phyloP scores from a whole-genome alignment of 495 filamentous ascomycete genomes.

The Hyphodiscus hymeniophilus region DNA sequence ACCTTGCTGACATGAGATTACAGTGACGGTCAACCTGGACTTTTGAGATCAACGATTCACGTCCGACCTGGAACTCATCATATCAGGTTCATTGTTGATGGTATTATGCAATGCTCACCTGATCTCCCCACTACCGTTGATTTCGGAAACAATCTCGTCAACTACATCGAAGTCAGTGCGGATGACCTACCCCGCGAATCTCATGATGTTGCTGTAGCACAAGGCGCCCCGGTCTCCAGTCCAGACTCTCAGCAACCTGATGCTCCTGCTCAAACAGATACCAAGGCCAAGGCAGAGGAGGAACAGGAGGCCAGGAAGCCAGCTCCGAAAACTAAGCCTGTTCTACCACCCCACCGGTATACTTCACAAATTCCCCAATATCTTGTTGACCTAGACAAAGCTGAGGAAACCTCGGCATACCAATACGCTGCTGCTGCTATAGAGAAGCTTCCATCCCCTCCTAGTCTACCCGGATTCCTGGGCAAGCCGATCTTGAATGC shows the following conservation, averaged over 20 bases:
- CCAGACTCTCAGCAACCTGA: conserved; percentile 1
- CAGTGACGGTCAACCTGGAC: conserved; percentile 44
- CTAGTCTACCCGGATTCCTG: conserved; percentile 82
- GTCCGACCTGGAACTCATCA: conserved; percentile 92
- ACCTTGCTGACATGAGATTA: conserved; percentile 13
- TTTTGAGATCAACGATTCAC: conserved; percentile 66
- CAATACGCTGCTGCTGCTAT: conserved; percentile 59
- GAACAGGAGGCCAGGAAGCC: conserved; percentile 12
- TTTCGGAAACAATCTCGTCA: conserved; percentile 92
- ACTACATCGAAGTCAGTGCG: conserved; percentile 89
- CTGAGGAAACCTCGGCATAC: conserved; percentile 66
- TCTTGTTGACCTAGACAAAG: conserved; percentile 74
- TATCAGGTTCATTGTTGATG: conserved; percentile 91
- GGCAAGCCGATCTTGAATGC: conserved; percentile 92
- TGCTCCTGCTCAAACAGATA: neutral
- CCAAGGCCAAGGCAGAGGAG: conserved; percentile 18
- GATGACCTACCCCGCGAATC: conserved; percentile 54
- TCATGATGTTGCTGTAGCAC: conserved; percentile 22
- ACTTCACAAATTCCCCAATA: conserved; percentile 69
- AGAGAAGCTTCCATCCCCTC: conserved; percentile 70
- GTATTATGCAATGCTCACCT: conserved; percentile 80
- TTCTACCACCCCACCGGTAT: conserved; percentile 41
- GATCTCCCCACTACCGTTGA: conserved; percentile 90
- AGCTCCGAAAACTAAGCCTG: conserved; percentile 34
- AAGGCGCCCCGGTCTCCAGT: neutral